Evolutionary conservation across 495 filamentous ascomycete genomes (phyloP), one percentile per base, ranked within the genome.

Genomic region (Aspergillus heteromorphus): DNA sequence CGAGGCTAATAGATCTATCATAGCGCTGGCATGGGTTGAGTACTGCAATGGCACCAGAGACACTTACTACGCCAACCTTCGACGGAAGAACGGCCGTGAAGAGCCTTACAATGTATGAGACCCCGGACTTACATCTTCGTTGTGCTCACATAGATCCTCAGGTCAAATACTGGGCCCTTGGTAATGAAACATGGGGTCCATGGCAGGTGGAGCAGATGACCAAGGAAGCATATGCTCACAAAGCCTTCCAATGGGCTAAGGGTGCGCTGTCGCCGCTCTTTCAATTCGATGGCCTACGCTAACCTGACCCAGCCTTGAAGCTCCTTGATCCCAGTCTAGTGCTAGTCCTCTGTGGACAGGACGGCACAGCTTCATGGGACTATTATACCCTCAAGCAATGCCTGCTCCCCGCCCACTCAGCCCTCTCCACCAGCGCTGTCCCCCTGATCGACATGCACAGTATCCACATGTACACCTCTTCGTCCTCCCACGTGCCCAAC

Each of bases 181-280:
- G 88, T 8, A 92, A 92, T 66, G 87, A 92, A 65, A 72, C 75
- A 40, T 90, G 81, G 79, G 87, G 88, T 16, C 82, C 86, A n/a
- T 91, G 87, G 87, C 86, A 90, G 65, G 82, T 92, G 40, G 82
- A 76, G 63, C 85, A 90, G 68, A 81, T 84, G 73, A 89, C 85
- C 23, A 83, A 84, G 60, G 82, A 86, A 60, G 84, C 83, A 63
- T 92, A 92, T 62, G 80, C 88, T 19, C 83, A 86, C 66, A 86
- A 83, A 62, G 88, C 87, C 1, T 73, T 79, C 34, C 88, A 92
- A 73, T 92, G 87, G 87, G 87, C 84, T 17, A 91, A 91, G 70
- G 73, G 73, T 72, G 56, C 59, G 10, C 10, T 16, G 20, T 18
- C 7, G 0, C 14, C 18, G 7, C 9, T 20, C 20, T 25, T 27